Conservation (phyloP, 805 yeast species). For the Zygosaccharomyces bailii region DNA sequence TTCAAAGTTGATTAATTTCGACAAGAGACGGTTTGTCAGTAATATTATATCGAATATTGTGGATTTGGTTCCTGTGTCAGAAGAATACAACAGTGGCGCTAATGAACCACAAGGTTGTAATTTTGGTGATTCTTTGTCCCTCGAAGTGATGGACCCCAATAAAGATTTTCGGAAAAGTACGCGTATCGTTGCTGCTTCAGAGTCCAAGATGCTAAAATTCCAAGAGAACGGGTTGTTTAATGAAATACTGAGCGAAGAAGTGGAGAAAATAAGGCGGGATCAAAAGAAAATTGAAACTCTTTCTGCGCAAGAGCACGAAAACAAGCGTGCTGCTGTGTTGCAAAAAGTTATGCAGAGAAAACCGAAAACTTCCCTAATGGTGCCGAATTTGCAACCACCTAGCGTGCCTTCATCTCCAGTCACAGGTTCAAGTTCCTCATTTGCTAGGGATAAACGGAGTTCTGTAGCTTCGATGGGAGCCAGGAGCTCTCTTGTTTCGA, state of each 20-base stretch:
- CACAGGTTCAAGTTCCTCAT: constrained; percentile 13
- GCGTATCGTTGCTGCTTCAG: constrained; percentile 44
- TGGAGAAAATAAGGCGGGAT: constrained; percentile 53
- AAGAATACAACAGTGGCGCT: constrained; percentile 12
- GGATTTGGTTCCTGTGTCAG: constrained; percentile 38
- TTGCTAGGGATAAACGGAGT: constrained; percentile 24
- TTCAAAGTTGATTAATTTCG: constrained; percentile 72
- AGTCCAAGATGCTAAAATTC: constrained; percentile 40
- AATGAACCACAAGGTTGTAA: not conserved
- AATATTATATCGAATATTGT: constrained; percentile 55
- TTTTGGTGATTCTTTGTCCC: constrained; percentile 24
- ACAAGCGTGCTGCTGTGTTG: constrained; percentile 32
- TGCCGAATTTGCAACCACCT: constrained; percentile 15
- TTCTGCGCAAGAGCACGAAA: constrained; percentile 38
- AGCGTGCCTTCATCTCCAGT: constrained; percentile 9
- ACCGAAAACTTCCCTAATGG: constrained; percentile 20
- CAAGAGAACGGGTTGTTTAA: constrained; percentile 44
- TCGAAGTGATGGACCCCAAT: constrained; percentile 33
- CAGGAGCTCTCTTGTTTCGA: constrained; percentile 24
- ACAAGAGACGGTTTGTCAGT: constrained; percentile 69
- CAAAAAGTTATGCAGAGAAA: constrained; percentile 29
- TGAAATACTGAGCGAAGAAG: constrained; percentile 46
- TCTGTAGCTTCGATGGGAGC: constrained; percentile 21
- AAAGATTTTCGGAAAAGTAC: constrained; percentile 25
- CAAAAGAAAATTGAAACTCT: constrained; percentile 41